Evolutionary conservation across 2,329 filamentous ascomycete species (phyloP), one percentile per base, ranked within the genome.

Genomic region (Huntiella bhutanensis): DNA sequence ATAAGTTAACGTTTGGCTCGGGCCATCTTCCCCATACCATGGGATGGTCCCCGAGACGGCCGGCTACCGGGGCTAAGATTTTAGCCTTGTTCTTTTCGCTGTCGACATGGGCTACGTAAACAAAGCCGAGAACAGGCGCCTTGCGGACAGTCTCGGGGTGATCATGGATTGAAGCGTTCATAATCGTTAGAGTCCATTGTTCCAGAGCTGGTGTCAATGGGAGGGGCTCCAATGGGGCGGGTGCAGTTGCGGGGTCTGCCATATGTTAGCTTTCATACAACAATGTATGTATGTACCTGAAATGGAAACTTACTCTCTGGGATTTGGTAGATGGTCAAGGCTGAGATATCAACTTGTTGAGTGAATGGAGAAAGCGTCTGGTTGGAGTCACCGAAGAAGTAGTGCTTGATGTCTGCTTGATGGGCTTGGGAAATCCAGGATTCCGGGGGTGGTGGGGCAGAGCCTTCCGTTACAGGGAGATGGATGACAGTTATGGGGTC

Each of bases 31-130:
- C 86, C 77, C 82, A 81, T 13, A 96, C 68, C 55, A 96, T 66
- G 4, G 88, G 86, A 56, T 79, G 71, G 53, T 81, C 75, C 1
- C 84, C 85, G 50, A 94, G 69, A 49, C 82, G 71, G 2, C 86
- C 86, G 45, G 82, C 82, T 51, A 94, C 77, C 1, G 91, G 91
- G 13, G 83, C 79, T 49, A 98, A 64, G 15, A 96, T 68, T 56
- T 83, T 81, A 32, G 95, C 68, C 59, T 82, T 82, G 53, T 77
- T 77, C 60, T 82, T 82, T 54, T 81, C 79, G 57, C 84, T 82
- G 56, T 98, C 87, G 3, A 96, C 84, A 51, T 94, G 84, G 1
- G 84, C 80, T 12, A 96, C 82, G 56, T 94, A 95, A 28, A 95
- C 72, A 57, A 93, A 98, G 0, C 91, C 91, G 71, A 92, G 81